phyloP scores from a whole-genome alignment of 805 yeast genomes.

The Candida golubevii region DNA sequence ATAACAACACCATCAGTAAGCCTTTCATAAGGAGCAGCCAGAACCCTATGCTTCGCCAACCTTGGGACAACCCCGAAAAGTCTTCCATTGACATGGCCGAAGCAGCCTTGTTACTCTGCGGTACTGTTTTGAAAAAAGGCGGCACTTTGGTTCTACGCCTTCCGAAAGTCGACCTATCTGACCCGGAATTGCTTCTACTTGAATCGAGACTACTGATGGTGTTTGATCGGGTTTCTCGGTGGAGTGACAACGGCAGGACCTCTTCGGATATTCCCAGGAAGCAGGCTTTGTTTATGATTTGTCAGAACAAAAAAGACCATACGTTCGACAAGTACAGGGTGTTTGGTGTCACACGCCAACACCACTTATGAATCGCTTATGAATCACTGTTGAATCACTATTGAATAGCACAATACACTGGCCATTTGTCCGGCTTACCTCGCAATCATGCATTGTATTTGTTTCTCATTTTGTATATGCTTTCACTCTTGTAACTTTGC shows the following conservation, averaged over 20 bases:
- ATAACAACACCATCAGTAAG: conserved; percentile 31
- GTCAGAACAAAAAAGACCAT: conserved; percentile 16
- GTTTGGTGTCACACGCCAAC: conserved; percentile 9
- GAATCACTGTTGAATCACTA: background rate
- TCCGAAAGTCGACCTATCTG: conserved; percentile 21
- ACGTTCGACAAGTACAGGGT: conserved; percentile 13
- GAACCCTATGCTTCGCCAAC: conserved; percentile 24
- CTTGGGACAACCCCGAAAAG: conserved; percentile 23
- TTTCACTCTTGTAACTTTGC: background rate
- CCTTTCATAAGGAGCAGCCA: conserved; percentile 30
- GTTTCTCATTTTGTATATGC: too few species aligned
- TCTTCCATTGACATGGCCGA: conserved; percentile 38
- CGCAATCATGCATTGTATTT: too few species aligned
- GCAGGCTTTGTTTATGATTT: conserved; percentile 26
- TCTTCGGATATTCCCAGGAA: conserved; percentile 1
- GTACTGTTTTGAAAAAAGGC: conserved; percentile 24
- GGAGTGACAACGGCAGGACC: conserved; percentile 12
- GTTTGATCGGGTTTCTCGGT: conserved; percentile 24
- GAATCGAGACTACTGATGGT: conserved; percentile 21
- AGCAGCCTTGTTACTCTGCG: conserved; percentile 31
- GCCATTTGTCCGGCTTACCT: too few species aligned
- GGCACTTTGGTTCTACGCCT: conserved; percentile 34
- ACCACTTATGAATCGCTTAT: background rate
- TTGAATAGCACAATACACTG: too few species aligned
- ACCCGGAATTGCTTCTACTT: conserved; percentile 28